Evolutionary conservation across 768 basidiomycete genomes (phyloP), one percentile per base, ranked within the genome.

Genomic region (Lentinula raphanica): DNA sequence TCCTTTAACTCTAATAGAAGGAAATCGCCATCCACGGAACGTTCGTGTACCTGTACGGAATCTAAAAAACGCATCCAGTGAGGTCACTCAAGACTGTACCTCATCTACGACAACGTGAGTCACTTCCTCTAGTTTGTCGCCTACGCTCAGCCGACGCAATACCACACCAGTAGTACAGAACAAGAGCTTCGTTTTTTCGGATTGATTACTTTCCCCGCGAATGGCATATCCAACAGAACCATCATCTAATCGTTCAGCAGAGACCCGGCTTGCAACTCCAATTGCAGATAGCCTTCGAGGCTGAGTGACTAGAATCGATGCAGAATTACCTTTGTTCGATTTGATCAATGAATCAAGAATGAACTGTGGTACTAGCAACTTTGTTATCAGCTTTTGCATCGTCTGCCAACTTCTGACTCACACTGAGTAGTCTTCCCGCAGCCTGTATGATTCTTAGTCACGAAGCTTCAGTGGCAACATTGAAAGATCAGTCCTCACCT

Each of bases 151-250:
- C 17, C 92, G 80, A 58, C 92, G 76, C 48, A 97, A 78, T 1
- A 94, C 80, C n/a, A 97, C 90, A 73, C 95, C 95, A 9, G 94
- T 97, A 2, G 95, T 98, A 66, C 93, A 94, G 66, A 96, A 97
- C 19, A 95, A 72, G 2, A 95, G 72, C 60, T 89, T 88, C 5
- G 92, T 94, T 35, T 79, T 78, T 23, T 76, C 74, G 9, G 75
- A 75, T 49, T 84, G 80, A 61, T 83, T 90, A 38, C 81, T 84
- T 69, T 97, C 93, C 12, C 94, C 95, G 45, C 95, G 82, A 56
- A 97, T 94, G 2, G 87, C 84, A 64, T 96, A 98, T 2, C 93
- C 94, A 32, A 93, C 87, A 8, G 85, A 87, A 2, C 86, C 87
- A 55, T 91, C 89, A 7, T 88, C 81, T 3, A 81, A 68, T 12